Base-by-base conservation (phyloP, 345 rosid species). In the Jatropha curcas region DNA sequence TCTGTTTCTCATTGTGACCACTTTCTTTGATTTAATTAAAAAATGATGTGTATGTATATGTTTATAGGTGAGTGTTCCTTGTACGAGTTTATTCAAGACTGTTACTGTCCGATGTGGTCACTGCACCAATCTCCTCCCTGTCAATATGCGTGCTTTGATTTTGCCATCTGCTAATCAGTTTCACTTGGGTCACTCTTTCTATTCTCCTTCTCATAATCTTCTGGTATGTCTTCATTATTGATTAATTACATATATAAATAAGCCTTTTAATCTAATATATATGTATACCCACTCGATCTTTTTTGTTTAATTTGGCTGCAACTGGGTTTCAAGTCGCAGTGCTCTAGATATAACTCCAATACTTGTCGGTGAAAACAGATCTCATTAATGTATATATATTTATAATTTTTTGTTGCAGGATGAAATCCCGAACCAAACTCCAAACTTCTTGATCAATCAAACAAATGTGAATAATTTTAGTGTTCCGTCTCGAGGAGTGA, bases 21-120 rank as follows among this genome's bases (percentile, higher is more conserved):
- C 11, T 58, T 22, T n/a, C 62, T 22, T 43, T 37, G 35, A 61
- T 62, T 39, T 22, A 17, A 63, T 41, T 28, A n/a, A n/a, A n/a
- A n/a, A n/a, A n/a, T n/a, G n/a, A n/a, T n/a, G n/a, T n/a, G n/a
- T n/a, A n/a, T n/a, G n/a, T n/a, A n/a, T n/a, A n/a, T n/a, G 25
- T 65, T 17, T 19, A 30, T 74, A 96, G 99, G 99, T 96, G 80
- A 93, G 94, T 76, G 97, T 96, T 86, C 98, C 99, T 62, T 84
- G 89, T 87, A 74, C 91, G n/a, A 93, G 97, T 83, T 84, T 96
- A 85, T 88, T 90, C 93, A 96, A 96, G 89, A 88, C 92, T 16
- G 99, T 96, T 53, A 93, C 98, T 25, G 97, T 96, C 43, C 88
- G 97, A 77, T 96, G 98, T 59, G 99, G 98, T 34, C 97, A 94